Base-by-base conservation (phyloP, 345 rosid species). In the Camelina laxa region DNA sequence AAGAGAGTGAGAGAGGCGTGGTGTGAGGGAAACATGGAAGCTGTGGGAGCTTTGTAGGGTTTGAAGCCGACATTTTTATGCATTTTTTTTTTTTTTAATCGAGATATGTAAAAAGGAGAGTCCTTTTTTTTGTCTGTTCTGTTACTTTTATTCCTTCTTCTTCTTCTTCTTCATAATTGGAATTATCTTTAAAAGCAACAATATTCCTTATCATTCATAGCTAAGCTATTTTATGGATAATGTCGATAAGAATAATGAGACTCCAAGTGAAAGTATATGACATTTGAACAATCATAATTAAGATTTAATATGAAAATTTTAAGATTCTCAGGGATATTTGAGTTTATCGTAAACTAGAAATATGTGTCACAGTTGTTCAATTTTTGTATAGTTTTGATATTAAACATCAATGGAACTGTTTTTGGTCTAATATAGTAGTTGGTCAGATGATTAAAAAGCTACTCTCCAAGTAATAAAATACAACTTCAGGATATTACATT, bases 11-110 rank as follows among this genome's bases (percentile, higher is more conserved):
- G 82, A 65, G 69, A 56, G 59, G 82, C 86, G 86, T 83, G 88
- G 82, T 65, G 53, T 75, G 85, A 80, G 67, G 86, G 85, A 79
- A 80, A 85, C 87, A 85, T 71, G 61, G 87, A 75, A 79, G 76
- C 91, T 80, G 91, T 60, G 75, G 33, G 48, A 19, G 45, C 72
- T 64, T 7, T 89, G 97, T 85, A 76, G 88, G 95, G 88, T 72
- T 81, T 75, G 44, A 79, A 82, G 88, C 95, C 74, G 85, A 89
- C 95, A 62, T 61, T 69, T 62, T n/a, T n/a, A n/a, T n/a, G n/a
- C 10, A 27, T 22, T 62, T 9, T 33, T 14, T 42, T 19, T 14
- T 41, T 2, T 71, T 35, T 65, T 48, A 70, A 77, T 71, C 76
- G 72, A 70, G 80, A 71, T 64, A 17, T 57, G 70, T 65, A 9